Evolutionary conservation across 179 eudicot genomes (phyloP).

Genomic region (Corrigiola litoralis): DNA sequence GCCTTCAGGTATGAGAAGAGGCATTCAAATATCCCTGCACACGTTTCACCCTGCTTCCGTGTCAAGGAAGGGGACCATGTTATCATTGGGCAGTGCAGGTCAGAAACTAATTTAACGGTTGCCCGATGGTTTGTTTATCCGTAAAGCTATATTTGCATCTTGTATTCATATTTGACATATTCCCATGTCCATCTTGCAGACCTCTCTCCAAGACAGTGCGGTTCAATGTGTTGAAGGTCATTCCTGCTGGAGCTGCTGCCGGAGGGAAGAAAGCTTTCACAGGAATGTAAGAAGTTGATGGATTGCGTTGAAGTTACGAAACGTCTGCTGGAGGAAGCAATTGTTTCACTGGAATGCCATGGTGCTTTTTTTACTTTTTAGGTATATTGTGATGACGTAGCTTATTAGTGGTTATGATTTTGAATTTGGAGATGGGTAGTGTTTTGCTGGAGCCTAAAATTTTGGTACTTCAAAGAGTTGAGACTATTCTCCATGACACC

Average conservation of each 20-base stretch:
- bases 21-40: conserved; percentile 86
- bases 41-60: conserved; percentile 85
- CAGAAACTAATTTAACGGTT: too few species aligned
- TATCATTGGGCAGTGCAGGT: conserved; percentile 90
- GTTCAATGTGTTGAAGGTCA: conserved; percentile 81
- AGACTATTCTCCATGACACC: background rate
- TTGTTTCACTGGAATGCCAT: conserved; percentile 29
- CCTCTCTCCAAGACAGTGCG: conserved; percentile 90
- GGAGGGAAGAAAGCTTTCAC: conserved; percentile 87
- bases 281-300: conserved; percentile 54
- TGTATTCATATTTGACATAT: too few species aligned
- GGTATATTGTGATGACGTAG: conserved; percentile 9
- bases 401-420: background rate
- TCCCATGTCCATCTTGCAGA: too few species aligned
- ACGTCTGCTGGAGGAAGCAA: conserved; percentile 38
- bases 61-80: conserved; percentile 89
- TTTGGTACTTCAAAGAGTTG: conserved; percentile 3
- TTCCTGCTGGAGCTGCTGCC: conserved; percentile 82
- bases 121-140: too few species aligned
- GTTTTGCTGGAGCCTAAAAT: background rate
- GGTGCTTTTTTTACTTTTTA: background rate
- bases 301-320: too few species aligned
- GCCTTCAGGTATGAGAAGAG: conserved; percentile 72
- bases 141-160: too few species aligned
- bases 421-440: background rate